These are phyloP conservation scores for Uronychia binucleata DNA, from an alignment of 73 alveolate species.

Conservation along the genomic window DNA sequence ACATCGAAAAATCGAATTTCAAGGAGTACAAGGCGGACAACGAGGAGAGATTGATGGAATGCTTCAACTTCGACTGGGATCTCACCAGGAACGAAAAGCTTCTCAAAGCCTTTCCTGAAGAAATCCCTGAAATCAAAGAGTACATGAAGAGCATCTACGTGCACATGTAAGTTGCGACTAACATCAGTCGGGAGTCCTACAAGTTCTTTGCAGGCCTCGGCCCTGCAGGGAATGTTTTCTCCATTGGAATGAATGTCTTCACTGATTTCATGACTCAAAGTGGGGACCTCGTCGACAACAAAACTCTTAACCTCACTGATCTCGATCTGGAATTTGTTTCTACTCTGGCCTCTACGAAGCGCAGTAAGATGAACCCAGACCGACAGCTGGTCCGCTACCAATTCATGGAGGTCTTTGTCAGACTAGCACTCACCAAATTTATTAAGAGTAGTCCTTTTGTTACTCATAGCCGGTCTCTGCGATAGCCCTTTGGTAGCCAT, in stretches of 20 bases:
- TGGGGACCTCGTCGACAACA: conserved; percentile 16
- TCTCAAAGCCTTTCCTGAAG: conserved; percentile 29
- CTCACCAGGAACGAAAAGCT: conserved; percentile 45
- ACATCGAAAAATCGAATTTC: conserved; percentile 11
- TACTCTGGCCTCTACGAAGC: conserved; percentile 16
- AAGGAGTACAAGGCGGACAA: conserved; percentile 50
- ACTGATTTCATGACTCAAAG: conserved; percentile 49
- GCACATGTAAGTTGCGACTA: conserved; percentile 40
- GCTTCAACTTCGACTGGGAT: conserved; percentile 65
- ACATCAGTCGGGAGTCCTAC: conserved; percentile 58
- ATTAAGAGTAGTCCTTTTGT: neutral
- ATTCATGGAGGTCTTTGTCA: conserved; percentile 64
- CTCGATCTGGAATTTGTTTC: conserved; percentile 62
- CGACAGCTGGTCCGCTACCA: conserved; percentile 59
- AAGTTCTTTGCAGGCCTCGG: conserved; percentile 59
- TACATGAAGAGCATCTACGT: conserved; percentile 9
- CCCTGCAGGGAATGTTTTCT: conserved; percentile 48
- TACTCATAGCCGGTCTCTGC: no score
- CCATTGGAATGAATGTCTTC: conserved; percentile 58
- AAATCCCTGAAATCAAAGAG: conserved; percentile 23
- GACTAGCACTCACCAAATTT: conserved; percentile 65
- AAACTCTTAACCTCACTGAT: conserved; percentile 39
- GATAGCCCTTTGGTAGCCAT: conserved; percentile 12
- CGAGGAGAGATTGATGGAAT: conserved; percentile 30
- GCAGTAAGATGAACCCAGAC: conserved; percentile 53